Evolutionary conservation across 1,284 basidiomycete species (phyloP), one percentile per base, ranked within the genome.

Genomic region (Cystobasidium pallidum): DNA sequence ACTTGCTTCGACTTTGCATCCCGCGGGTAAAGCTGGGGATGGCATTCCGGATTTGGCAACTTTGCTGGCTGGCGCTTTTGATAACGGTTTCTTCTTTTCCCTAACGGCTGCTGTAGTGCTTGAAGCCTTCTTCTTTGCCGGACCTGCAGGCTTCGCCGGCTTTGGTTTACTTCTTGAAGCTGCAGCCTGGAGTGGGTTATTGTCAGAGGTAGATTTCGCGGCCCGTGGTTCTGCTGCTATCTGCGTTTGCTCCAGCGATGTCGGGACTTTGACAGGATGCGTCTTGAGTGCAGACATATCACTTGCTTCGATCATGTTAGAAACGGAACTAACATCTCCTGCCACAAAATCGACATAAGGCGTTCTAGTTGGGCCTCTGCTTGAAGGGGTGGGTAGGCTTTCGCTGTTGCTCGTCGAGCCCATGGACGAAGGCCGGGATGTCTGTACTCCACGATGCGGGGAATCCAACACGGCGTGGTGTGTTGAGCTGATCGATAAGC

Each of bases 341-440:
- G 28, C 54, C 2, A 34, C 32, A n/a, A 34, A 61, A 15, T 32
- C 43, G 24, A 61, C 3, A 7, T 43, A 28, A 10, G 26, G 39
- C 21, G 4, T 17, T 7, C 24, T 2, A 3, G 24, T 24, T 17
- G 58, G 36, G 28, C 24, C 10, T 30, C 36, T 61, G 21, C 43
- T 61, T 11, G 58, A 61, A 45, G 58, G 58, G 1, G 58, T 61
- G 34, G 58, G 58, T 1, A 61, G 39, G 21, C 58, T 61, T 39
- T 61, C 58, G 58, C 58, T 61, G 21, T 61, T 61, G 58, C 58
- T 61, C 1, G 58, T 61, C 34, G 58, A 61, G 58, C 58, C 58
- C 8, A 26, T 26, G 24, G 58, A 61, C 1, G 36, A 28, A 13
- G 36, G 58, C 2, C 58, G 39, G 3, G 58, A 61, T 13, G n/a